phyloP scores from a whole-genome alignment of 352 stramenopile species.

The Pythium brachiatum region DNA sequence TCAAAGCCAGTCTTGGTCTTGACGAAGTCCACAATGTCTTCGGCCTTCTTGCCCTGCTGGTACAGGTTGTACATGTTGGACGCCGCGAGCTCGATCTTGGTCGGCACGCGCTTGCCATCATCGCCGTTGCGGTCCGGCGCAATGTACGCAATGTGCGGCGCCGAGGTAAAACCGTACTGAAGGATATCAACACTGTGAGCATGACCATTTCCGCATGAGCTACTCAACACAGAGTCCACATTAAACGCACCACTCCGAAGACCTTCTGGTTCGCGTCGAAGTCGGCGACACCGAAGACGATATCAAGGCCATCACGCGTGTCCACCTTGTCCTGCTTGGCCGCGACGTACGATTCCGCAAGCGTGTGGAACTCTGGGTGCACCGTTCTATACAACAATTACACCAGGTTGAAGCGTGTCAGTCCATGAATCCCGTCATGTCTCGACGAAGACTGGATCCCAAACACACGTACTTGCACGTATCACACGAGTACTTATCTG shows the following conservation, averaged over 20 bases:
- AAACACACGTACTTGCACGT: constrained; percentile 51
- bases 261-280: constrained; percentile 68
- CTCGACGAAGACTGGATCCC: neutral
- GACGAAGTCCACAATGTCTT: constrained; percentile 68
- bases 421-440: neutral
- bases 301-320: constrained; percentile 69
- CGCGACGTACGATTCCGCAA: constrained; percentile 60
- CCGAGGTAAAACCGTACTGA: constrained; percentile 78
- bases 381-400: constrained; percentile 50
- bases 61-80: constrained; percentile 81
- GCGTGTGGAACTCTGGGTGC: constrained; percentile 56
- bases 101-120: constrained; percentile 40
- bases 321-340: constrained; percentile 72
- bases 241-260: constrained; percentile 51
- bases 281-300: constrained; percentile 78
- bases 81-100: constrained; percentile 50
- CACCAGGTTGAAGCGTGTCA: neutral
- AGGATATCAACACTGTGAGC: neutral
- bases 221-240: neutral
- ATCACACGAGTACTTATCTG: constrained; percentile 75
- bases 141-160: constrained; percentile 75
- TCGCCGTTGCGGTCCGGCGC: constrained; percentile 58
- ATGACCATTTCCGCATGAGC: no score
- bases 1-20: constrained; percentile 84
- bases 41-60: constrained; percentile 65